A percentile compares a stretch with the other conserved stretches of the same genome.
These are phyloP conservation scores for Closterium sp. DNA, from an alignment of 139 green algal species.

Conservation along the genomic window DNA sequence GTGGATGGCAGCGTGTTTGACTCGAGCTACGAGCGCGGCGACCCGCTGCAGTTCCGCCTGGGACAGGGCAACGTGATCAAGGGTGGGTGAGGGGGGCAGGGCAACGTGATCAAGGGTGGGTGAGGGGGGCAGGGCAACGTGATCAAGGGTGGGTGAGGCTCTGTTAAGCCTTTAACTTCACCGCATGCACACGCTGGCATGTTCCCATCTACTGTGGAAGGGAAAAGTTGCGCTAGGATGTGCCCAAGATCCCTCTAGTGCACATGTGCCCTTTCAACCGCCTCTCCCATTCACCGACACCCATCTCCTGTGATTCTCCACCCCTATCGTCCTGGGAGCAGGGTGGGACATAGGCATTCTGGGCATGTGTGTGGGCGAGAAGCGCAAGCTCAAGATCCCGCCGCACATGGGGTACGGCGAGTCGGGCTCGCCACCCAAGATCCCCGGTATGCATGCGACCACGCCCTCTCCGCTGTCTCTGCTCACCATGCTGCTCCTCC, in stretches of 20 bases:
- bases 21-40: constrained; percentile 71
- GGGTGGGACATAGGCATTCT: constrained; percentile 87
- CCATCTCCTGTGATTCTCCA: constrained; percentile 4
- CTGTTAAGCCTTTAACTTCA: too few species aligned
- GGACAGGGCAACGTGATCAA: constrained; percentile 85
- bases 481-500: too few species aligned
- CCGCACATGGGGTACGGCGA: constrained; percentile 67
- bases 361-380: constrained; percentile 87
- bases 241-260: constrained; percentile 19
- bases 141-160: constrained; percentile 84
- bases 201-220: constrained; percentile 39
- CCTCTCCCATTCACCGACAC: not conserved
- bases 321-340: constrained; percentile 4
- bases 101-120: not conserved
- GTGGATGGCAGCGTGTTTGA: constrained; percentile 89
- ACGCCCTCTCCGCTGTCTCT: not conserved
- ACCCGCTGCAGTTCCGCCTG: constrained; percentile 78
- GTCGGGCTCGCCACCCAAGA: constrained; percentile 43
- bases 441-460: constrained; percentile 36
- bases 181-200: constrained; percentile 54
- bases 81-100: constrained; percentile 53
- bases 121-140: constrained; percentile 61
- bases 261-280: not conserved
- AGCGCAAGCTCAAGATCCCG: constrained; percentile 69
- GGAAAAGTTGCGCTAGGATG: too few species aligned